phyloP scores from a whole-genome alignment of 495 filamentous ascomycete genomes.

The Ascobolus immersus region DNA sequence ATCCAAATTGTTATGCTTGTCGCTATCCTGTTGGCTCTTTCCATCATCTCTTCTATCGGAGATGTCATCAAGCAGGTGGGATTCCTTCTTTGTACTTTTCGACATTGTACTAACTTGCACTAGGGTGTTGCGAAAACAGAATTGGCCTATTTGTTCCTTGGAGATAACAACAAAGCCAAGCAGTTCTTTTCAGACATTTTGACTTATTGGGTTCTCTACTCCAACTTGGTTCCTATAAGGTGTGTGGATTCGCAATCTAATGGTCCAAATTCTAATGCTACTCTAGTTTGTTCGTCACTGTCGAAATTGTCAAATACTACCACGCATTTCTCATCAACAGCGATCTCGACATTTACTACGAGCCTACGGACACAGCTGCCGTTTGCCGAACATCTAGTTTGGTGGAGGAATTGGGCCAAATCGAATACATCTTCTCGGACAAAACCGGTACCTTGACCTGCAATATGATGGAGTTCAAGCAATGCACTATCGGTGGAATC shows the following conservation, averaged over 20 bases:
- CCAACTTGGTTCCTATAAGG: conserved; percentile 85
- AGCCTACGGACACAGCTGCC: conserved; percentile 80
- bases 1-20: conserved; percentile 76
- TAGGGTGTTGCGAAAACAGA: conserved; percentile 13
- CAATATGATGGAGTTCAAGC: conserved; percentile 97
- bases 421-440: conserved; percentile 96
- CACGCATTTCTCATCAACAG: conserved; percentile 93
- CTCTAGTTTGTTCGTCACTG: conserved; percentile 59
- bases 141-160: conserved; percentile 40
- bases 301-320: conserved; percentile 94
- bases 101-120: neutral
- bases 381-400: conserved; percentile 88
- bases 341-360: conserved; percentile 94
- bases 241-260: conserved; percentile 3
- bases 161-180: conserved; percentile 31
- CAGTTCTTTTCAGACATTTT: conserved; percentile 89
- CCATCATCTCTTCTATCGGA: conserved; percentile 70
- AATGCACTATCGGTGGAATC: conserved; percentile 75
- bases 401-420: conserved; percentile 92
- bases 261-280: conserved; percentile 6
- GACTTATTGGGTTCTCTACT: conserved; percentile 98
- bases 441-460: conserved; percentile 98
- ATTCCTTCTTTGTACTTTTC: neutral
- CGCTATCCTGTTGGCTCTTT: conserved; percentile 56
- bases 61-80: conserved; percentile 39